Percentiles rank a stretch among this genome's conserved stretches.
Evolutionary conservation across 441 rosid species (phyloP).

Genomic region (Pelargonium fulgidum): DNA sequence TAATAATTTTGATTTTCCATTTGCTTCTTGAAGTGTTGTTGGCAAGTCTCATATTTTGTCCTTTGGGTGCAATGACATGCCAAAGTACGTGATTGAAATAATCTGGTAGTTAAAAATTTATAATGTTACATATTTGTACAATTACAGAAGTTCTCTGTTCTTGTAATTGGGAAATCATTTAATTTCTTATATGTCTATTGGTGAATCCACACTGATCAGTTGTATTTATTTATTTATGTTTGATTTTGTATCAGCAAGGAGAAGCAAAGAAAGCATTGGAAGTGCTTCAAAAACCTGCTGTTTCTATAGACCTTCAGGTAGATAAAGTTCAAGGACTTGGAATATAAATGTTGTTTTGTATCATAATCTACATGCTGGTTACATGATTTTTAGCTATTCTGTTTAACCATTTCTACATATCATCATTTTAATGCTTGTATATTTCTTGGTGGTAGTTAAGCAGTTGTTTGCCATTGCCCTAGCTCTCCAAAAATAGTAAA

Average conservation of each 20-base stretch:
- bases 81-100: not conserved
- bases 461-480: conserved; percentile 10
- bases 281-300: conserved; percentile 83
- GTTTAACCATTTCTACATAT: conserved; percentile 6
- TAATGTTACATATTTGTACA: not conserved
- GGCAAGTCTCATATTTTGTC: not conserved
- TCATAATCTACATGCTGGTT: conserved; percentile 13
- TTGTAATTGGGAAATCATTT: not conserved
- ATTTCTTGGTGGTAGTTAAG: conserved; percentile 12
- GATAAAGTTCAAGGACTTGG: conserved; percentile 17
- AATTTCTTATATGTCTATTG: conserved; percentile 2
- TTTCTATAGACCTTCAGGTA: conserved; percentile 88
- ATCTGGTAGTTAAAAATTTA: not conserved
- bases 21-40: not conserved
- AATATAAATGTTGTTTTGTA: conserved; percentile 12
- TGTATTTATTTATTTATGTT: conserved; percentile 9
- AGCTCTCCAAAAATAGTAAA: conserved; percentile 21
- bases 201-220: conserved; percentile 7
- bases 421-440: not conserved
- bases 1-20: not conserved
- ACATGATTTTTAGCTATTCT: conserved; percentile 1
- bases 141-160: not conserved
- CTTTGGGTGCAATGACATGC: not conserved
- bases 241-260: conserved; percentile 64
- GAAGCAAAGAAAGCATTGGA: conserved; percentile 93